A percentile compares a stretch with the other conserved stretches of the same genome.
Conservation (phyloP, 768 basidiomycete genomes). For the Kwoniella mangroviensis region DNA sequence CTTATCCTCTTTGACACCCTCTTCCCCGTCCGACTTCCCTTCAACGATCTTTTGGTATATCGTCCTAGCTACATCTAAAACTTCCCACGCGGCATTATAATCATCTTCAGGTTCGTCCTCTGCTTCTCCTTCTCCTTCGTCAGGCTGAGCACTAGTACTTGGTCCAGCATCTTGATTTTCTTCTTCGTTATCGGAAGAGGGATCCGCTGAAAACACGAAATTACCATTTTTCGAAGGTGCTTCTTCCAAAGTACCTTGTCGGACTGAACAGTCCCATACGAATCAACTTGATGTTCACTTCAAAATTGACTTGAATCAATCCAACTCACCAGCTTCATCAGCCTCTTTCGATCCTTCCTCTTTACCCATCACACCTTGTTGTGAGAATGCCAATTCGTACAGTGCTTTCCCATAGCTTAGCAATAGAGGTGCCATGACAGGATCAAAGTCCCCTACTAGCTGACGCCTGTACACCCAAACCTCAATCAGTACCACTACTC, state of each 20-base stretch:
- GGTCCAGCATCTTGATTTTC: slow-evolving; percentile 26
- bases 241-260: slow-evolving; percentile 25
- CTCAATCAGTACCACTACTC: background rate
- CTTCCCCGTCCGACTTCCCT: slow-evolving; percentile 48
- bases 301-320: slow-evolving; percentile 1
- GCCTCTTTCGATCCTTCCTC: slow-evolving; percentile 67
- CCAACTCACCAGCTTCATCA: slow-evolving; percentile 39
- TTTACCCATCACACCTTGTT: slow-evolving; percentile 85
- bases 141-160: slow-evolving; percentile 56
- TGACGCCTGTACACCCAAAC: slow-evolving; percentile 34
- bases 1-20: slow-evolving; percentile 58
- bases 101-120: slow-evolving; percentile 81
- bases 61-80: slow-evolving; percentile 88
- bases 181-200: slow-evolving; percentile 29
- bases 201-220: slow-evolving; percentile 35
- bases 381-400: slow-evolving; percentile 86
- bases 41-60: slow-evolving; percentile 75
- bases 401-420: slow-evolving; percentile 91
- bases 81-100: slow-evolving; percentile 97
- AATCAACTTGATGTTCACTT: background rate
- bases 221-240: slow-evolving; percentile 12
- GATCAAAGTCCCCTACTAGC: slow-evolving; percentile 73
- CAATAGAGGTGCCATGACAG: slow-evolving; percentile 83
- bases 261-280: slow-evolving; percentile 4
- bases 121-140: slow-evolving; percentile 58